These are phyloP conservation scores for Podospora conica DNA, from an alignment of 495 filamentous ascomycete species.

Conservation along the genomic window DNA sequence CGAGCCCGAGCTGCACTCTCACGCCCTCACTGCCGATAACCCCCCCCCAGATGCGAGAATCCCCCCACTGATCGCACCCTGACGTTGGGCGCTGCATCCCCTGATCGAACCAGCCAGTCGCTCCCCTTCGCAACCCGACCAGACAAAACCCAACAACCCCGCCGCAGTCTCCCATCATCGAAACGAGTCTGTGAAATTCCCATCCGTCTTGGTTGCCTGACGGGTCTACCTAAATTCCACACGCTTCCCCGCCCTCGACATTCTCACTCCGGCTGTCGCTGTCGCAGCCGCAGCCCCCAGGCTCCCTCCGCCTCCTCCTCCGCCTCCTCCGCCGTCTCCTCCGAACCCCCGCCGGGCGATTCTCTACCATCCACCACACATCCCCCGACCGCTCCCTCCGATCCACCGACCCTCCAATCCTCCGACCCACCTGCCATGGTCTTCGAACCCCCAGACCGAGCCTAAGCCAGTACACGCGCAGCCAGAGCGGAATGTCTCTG, in stretches of 20 bases:
- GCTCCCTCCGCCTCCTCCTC: neutral
- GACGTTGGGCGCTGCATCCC: neutral
- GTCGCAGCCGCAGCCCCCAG: neutral
- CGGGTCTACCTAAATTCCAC: neutral
- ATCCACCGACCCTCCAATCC: neutral
- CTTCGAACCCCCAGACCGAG: conserved; percentile 18
- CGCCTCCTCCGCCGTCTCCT: neutral
- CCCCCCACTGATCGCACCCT: neutral
- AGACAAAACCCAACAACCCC: neutral
- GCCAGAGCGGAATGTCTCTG: conserved; percentile 16
- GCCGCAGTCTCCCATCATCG: neutral
- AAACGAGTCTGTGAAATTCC: neutral
- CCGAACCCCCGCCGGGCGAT: neutral
- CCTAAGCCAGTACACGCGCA: conserved; percentile 3
- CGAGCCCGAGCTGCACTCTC: too few species aligned
- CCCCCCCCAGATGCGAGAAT: too few species aligned
- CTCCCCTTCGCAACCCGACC: neutral
- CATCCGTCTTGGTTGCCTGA: neutral
- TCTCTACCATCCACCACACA: neutral
- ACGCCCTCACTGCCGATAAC: too few species aligned
- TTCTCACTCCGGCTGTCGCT: neutral
- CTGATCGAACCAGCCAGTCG: neutral
- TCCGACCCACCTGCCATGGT: conserved; percentile 23
- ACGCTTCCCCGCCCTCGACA: neutral
- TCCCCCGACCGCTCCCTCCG: neutral